Conservation (phyloP, 768 basidiomycete species). For the Suillus alpinus region DNA sequence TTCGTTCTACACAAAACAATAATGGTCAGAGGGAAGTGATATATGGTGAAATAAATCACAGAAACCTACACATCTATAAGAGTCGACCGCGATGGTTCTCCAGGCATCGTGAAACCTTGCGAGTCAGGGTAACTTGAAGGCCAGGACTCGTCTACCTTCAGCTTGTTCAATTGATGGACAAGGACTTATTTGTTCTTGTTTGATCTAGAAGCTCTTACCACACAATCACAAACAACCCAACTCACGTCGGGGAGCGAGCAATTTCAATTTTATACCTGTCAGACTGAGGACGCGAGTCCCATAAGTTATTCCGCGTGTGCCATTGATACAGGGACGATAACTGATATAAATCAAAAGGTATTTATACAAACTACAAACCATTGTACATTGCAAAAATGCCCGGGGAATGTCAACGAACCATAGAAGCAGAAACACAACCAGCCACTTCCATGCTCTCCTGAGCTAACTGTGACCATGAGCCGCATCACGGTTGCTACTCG, state of each 20-base stretch:
- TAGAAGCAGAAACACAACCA: too few relatives aligned
- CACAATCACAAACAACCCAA: background rate
- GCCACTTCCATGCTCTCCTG: too few relatives aligned
- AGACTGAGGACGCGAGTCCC: background rate
- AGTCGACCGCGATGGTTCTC: conserved; percentile 58
- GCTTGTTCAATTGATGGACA: background rate
- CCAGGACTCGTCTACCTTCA: background rate
- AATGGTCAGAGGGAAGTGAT: conserved; percentile 1
- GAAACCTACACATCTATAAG: conserved; percentile 61
- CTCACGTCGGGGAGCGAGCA: too few relatives aligned
- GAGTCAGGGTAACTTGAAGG: conserved; percentile 1
- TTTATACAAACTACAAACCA: too few relatives aligned
- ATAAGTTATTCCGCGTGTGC: background rate
- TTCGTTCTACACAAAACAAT: conserved; percentile 48
- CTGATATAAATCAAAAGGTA: too few relatives aligned
- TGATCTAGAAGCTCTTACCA: conserved; percentile 18
- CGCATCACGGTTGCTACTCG: too few relatives aligned
- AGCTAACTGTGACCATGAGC: background rate
- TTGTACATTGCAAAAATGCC: too few relatives aligned
- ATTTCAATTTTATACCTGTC: too few relatives aligned
- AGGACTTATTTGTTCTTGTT: conserved; percentile 21
- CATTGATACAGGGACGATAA: background rate
- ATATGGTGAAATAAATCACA: background rate
- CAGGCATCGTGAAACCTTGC: conserved; percentile 32
- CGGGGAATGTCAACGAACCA: too few relatives aligned